Evolutionary conservation across 495 filamentous ascomycete genomes (phyloP), one percentile per base, ranked within the genome.

Genomic region (Talaromyces borbonicus): DNA sequence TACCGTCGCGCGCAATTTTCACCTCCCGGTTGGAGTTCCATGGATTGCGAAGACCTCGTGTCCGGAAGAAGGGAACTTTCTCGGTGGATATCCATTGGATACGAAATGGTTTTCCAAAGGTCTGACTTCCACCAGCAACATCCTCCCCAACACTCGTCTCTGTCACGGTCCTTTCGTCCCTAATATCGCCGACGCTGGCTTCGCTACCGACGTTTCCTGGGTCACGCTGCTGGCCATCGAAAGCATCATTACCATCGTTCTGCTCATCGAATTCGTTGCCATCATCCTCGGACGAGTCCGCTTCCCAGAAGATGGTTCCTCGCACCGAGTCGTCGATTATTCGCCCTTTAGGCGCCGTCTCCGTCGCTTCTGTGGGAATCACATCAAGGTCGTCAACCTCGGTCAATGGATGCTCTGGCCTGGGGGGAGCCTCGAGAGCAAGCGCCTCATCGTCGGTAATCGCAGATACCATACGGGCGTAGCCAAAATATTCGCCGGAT

Each of bases 21-120:
- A 98, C 87, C 55, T 96, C 92, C 36, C 92, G 71, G 56, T 95
- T 95, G 1, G 87, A 82, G 60, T 98, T 97, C 92, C 90, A 96
- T 2, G 84, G 80, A 56, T 98, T 98, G n/a, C 92, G 75, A 25
- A 98, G 60, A 0, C 90, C 90, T 41, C 90, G 69, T 0, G 89
- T 95, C 33, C 85, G 80, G 59, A 94, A 90, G 60, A 97, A 98
- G 0, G 92, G 90, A 6, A 98, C 75, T 32, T 84, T 73, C 26
- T 80, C 78, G 3, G 87, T 94, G 7, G 87, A 90, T 22, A 94
- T 60, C 92, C 92, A 98, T 64, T 95, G 80, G 38, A 98, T 78
- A 50, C 79, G 80, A 72, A 98, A 98, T 0, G 90, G 89, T 49
- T 88, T 94, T 24, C 90, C 90, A 78, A 92, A 95, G 2, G 80